These are phyloP conservation scores for Amauroascus verrucosus DNA, from an alignment of 2,329 filamentous ascomycete genomes.

Conservation along the genomic window DNA sequence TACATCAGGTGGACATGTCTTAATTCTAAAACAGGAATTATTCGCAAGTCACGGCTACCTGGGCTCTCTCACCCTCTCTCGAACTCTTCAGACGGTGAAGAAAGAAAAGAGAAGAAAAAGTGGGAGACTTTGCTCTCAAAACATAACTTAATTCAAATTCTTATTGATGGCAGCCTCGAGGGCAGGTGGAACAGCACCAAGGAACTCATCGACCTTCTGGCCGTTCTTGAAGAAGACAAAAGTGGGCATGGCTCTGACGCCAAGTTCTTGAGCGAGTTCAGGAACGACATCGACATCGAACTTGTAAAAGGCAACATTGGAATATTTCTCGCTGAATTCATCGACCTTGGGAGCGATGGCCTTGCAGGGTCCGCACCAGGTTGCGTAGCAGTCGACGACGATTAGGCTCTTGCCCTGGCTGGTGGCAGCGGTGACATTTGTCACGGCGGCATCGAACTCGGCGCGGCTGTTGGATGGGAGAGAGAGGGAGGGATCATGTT, in stretches of 20 bases:
- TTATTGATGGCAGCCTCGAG: conserved; percentile 38
- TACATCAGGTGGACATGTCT: no score
- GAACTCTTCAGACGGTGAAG: neutral
- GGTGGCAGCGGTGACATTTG: conserved; percentile 38
- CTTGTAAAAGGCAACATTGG: conserved; percentile 44
- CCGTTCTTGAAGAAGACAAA: conserved; percentile 35
- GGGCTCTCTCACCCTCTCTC: no score
- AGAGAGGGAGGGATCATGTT: neutral
- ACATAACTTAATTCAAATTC: conserved; percentile 5
- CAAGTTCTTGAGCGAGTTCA: conserved; percentile 41
- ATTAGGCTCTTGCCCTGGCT: conserved; percentile 45
- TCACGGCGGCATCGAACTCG: conserved; percentile 42
- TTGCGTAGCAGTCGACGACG: conserved; percentile 45
- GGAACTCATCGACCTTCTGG: conserved; percentile 21
- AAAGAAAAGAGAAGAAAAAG: neutral
- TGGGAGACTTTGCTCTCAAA: neutral
- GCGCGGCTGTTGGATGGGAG: conserved; percentile 18
- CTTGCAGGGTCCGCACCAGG: conserved; percentile 50
- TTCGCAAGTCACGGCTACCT: no score
- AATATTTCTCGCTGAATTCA: conserved; percentile 42
- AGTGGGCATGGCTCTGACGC: conserved; percentile 40
- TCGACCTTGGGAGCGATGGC: conserved; percentile 44
- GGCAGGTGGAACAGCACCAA: conserved; percentile 60
- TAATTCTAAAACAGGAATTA: no score
- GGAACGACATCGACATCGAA: conserved; percentile 46